A percentile compares a stretch with the other conserved stretches of the same genome.
These are phyloP conservation scores for Neurospora crassa DNA, from an alignment of 2,329 filamentous ascomycete genomes.

Conservation along the genomic window DNA sequence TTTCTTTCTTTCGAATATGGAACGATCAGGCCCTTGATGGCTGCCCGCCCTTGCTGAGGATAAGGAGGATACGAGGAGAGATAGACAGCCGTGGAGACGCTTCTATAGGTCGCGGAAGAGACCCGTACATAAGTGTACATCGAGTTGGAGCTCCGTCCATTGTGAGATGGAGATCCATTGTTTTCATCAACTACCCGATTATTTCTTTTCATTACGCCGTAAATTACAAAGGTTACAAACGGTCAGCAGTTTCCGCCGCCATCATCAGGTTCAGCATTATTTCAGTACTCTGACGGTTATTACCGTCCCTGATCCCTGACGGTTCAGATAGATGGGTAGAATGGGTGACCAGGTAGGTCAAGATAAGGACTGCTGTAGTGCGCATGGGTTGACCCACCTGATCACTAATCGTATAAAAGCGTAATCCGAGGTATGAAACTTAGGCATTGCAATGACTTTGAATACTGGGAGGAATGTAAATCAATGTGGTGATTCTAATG, in stretches of 20 bases:
- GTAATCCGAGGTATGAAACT: not conserved
- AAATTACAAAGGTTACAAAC: not conserved
- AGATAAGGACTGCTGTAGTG: no score
- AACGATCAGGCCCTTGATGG: not conserved
- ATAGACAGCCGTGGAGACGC: not conserved
- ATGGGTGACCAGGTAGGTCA: not conserved
- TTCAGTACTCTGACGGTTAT: not conserved
- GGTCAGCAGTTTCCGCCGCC: no score
- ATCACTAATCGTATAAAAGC: not conserved
- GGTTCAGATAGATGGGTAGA: not conserved
- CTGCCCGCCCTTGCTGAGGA: not conserved
- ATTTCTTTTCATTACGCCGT: not conserved
- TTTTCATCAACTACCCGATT: not conserved
- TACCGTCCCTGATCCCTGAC: not conserved
- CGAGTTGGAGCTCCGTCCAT: not conserved
- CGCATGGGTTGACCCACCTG: no score
- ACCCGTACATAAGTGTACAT: not conserved
- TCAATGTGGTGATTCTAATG: not conserved
- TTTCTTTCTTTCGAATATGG: not conserved
- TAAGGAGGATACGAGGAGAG: not conserved
- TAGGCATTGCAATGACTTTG: not conserved
- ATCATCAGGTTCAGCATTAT: not conserved
- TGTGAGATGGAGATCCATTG: not conserved
- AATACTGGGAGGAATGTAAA: not conserved
- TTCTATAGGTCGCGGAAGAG: not conserved